Evolutionary conservation across 1,284 basidiomycete species (phyloP), one percentile per base, ranked within the genome.

Genomic region (Pterula multifida): DNA sequence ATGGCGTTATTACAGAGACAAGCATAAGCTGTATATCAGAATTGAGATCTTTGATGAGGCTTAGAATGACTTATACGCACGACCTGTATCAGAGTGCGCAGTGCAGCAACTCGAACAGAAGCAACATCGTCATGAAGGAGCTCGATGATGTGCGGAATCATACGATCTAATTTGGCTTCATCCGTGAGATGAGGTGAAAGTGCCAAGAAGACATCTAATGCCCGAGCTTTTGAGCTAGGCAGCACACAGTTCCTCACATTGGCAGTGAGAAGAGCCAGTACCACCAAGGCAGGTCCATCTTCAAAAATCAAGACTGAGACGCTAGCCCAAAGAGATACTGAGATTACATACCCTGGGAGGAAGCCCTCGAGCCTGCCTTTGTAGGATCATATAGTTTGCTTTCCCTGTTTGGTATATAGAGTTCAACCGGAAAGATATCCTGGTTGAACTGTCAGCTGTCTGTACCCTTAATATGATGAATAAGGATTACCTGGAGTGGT

Each of bases 111-210:
- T 21, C 94, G 80, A 0, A 98, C 93, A 6, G 79, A 68, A 0
- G 90, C 79, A 1, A 79, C 77, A 17, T 92, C 89, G 57, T 98
- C 93, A 52, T 89, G 83, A 19, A 97, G 67, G 11, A 98, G 71
- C 42, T 93, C 88, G 3, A 97, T 82, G 23, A 96, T 77, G 58
- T 91, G 98, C 0, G 96, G 96, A 1, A 97, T 72, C 65, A 98
- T 81, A 2, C 94, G 81, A 63, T 99, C 96, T 45, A 98, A 70
- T 62, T 95, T 95, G 13, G 92, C 91, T 63, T 98, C 95, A 61
- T 98, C 96, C 0, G 88, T 90, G 26, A 98, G 73, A 60, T 89
- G 86, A 1, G 78, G 76, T 2, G 81, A 79, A 3, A 98, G 72
- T 1, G 90, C 90, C 17, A 97, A 73, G 51, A 97, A 84, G 9